phyloP scores from a whole-genome alignment of 164 flowering plant genomes.

The Malania oleifera region DNA sequence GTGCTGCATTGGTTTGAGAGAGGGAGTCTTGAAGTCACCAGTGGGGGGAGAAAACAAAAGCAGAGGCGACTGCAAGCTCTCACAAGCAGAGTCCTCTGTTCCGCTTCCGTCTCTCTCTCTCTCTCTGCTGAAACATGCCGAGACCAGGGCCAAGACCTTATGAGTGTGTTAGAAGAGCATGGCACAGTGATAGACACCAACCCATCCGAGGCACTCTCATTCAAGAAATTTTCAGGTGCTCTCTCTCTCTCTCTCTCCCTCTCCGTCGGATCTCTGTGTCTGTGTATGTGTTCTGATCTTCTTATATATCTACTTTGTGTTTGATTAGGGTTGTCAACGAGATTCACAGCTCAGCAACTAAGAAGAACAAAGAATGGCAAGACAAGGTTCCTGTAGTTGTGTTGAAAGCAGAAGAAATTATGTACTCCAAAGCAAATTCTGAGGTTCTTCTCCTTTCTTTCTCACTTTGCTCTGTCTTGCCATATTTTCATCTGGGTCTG shows the following conservation, averaged over 20 bases:
- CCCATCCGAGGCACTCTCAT: slow-evolving; percentile 6
- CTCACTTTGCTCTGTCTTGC: background rate
- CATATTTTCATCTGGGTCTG: no score
- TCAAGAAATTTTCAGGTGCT: slow-evolving; percentile 6
- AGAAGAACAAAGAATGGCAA: slow-evolving; percentile 8
- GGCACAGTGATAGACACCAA: slow-evolving; percentile 3
- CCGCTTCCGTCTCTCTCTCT: background rate
- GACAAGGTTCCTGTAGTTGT: slow-evolving; percentile 4
- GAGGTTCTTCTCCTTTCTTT: background rate
- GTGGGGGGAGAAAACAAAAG: background rate
- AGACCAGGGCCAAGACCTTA: slow-evolving; percentile 7
- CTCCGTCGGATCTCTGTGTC: no score
- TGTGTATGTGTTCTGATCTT: no score
- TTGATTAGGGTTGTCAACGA: slow-evolving; percentile 1
- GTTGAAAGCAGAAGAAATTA: background rate
- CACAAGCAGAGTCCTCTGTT: background rate
- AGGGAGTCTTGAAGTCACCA: background rate
- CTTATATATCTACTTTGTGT: background rate
- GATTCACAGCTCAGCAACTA: slow-evolving; percentile 1
- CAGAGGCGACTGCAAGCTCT: background rate
- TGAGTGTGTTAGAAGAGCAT: slow-evolving; percentile 4
- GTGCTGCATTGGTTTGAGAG: background rate
- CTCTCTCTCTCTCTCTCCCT: background rate
- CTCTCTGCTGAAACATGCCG: background rate
- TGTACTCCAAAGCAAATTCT: slow-evolving; percentile 7